Conservation (phyloP, 2,329 filamentous ascomycete genomes). For the Sporothrix brunneoviolacea region DNA sequence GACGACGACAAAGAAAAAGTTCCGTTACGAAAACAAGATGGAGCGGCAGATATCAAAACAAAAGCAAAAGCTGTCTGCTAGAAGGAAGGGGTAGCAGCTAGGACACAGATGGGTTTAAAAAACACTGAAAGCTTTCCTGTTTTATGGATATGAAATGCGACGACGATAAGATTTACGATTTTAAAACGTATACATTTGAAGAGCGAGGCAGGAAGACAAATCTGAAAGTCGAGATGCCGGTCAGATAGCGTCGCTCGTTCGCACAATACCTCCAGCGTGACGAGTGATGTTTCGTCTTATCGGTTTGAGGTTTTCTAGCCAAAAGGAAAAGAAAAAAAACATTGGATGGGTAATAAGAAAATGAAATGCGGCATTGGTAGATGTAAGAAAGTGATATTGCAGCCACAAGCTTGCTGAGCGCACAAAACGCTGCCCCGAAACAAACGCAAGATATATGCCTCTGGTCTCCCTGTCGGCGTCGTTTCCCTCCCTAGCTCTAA, state of each 20-base stretch:
- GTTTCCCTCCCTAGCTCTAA: background rate
- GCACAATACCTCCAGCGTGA: no score
- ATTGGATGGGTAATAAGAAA: background rate
- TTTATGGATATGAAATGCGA: background rate
- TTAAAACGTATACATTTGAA: no score
- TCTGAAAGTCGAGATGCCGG: no score
- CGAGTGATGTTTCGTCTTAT: no score
- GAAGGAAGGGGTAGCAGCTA: background rate
- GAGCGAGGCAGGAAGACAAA: no score
- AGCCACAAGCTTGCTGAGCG: conserved; percentile 10
- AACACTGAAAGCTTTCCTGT: background rate
- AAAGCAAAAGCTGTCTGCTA: conserved; percentile 67
- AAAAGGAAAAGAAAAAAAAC: background rate
- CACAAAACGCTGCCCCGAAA: conserved; percentile 12
- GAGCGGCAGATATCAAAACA: conserved; percentile 69
- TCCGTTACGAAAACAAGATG: conserved; percentile 83
- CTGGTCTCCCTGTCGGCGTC: background rate
- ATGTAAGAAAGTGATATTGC: conserved; percentile 11
- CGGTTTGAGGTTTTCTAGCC: no score
- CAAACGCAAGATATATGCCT: conserved; percentile 9
- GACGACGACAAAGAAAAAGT: conserved; percentile 85
- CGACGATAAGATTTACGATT: background rate
- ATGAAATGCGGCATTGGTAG: conserved; percentile 12
- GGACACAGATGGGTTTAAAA: background rate
- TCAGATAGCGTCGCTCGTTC: no score